Conservation (phyloP, 176 grass and related monocot genomes). For the Oryza meyeriana region DNA sequence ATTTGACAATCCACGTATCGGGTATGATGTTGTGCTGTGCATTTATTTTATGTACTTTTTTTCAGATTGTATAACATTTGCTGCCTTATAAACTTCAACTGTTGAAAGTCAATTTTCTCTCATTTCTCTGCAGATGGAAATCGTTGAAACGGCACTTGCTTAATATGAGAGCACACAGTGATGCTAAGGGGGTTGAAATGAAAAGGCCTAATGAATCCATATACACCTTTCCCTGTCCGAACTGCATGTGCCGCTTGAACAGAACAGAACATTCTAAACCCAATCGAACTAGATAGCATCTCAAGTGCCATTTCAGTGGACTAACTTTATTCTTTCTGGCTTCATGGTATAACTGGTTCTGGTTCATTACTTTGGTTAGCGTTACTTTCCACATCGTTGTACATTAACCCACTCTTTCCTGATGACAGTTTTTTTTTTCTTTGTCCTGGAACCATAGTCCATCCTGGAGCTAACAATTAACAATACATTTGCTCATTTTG, state of each 20-base stretch:
- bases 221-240: conserved; percentile 65
- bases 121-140: conserved; percentile 62
- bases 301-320: conserved; percentile 10
- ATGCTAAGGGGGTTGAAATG: conserved; percentile 53
- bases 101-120: background rate
- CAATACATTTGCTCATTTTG: conserved; percentile 4
- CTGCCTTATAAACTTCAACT: background rate
- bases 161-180: conserved; percentile 55
- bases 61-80: background rate
- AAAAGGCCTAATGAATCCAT: conserved; percentile 60
- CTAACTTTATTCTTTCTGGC: conserved; percentile 47
- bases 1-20: conserved; percentile 86
- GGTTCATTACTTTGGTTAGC: conserved; percentile 21
- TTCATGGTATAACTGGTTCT: conserved; percentile 37
- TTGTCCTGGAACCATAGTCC: background rate
- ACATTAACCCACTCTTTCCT: conserved; percentile 21
- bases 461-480: conserved; percentile 48
- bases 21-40: conserved; percentile 33
- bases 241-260: conserved; percentile 91
- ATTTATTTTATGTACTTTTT: conserved; percentile 13
- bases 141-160: conserved; percentile 47
- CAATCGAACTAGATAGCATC: conserved; percentile 50
- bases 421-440: background rate
- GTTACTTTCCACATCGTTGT: background rate
- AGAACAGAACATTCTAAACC: conserved; percentile 57